Evolutionary conservation across 805 yeast genomes (phyloP).

Genomic region (Candida sithepensis): DNA sequence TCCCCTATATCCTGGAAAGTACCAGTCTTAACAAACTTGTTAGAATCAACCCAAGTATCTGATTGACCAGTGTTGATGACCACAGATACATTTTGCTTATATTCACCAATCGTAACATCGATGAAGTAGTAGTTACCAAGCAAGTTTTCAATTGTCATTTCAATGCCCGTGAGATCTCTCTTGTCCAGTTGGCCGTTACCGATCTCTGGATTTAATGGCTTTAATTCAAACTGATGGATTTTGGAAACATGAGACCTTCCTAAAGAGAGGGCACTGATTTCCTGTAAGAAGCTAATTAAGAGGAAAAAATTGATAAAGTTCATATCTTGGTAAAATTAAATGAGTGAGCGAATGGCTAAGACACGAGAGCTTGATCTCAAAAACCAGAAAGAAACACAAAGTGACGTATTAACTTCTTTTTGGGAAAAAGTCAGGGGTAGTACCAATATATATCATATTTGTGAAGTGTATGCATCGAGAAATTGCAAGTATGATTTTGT

Average conservation of each 20-base stretch:
- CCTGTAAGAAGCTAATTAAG: background rate
- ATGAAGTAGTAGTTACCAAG: conserved; percentile 18
- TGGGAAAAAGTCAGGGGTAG: too few relatives aligned
- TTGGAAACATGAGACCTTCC: background rate
- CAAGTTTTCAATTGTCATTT: conserved; percentile 12
- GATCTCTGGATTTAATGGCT: background rate
- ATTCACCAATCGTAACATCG: conserved; percentile 26
- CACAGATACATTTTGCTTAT: conserved; percentile 16
- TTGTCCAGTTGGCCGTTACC: conserved; percentile 2
- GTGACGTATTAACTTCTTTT: too few relatives aligned
- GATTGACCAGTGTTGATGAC: conserved; percentile 31
- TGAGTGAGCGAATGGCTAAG: background rate
- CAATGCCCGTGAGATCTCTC: conserved; percentile 14
- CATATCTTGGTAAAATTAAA: background rate
- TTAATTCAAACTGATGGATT: conserved; percentile 2
- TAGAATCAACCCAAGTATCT: conserved; percentile 28
- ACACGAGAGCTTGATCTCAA: background rate
- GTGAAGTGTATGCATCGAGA: too few relatives aligned
- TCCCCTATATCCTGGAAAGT: conserved; percentile 7
- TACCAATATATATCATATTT: too few relatives aligned
- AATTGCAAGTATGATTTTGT: too few relatives aligned
- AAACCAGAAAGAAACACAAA: too few relatives aligned
- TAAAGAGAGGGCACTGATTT: background rate
- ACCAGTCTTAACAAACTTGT: conserved; percentile 8
- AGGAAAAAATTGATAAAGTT: background rate